These are phyloP conservation scores for Westerdykella sp. DNA, from an alignment of 2,329 filamentous ascomycete genomes.

Conservation along the genomic window DNA sequence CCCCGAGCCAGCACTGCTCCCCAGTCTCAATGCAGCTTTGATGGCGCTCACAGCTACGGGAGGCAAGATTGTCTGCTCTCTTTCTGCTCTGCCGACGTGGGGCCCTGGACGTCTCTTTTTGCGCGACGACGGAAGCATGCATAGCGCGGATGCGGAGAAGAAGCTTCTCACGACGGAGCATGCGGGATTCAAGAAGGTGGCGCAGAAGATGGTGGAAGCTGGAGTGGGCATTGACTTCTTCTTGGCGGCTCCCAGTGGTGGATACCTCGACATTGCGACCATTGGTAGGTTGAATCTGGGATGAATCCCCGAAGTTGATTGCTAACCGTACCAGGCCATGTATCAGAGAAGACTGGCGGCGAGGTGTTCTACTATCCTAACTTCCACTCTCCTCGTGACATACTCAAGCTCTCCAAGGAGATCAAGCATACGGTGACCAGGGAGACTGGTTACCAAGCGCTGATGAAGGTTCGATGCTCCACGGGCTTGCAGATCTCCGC, in stretches of 20 bases:
- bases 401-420: constrained; percentile 75
- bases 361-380: constrained; percentile 97
- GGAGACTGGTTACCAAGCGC: constrained; percentile 88
- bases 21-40: constrained; percentile 75
- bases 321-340: constrained; percentile 54
- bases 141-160: constrained; percentile 77
- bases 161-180: constrained; percentile 89
- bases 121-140: constrained; percentile 80
- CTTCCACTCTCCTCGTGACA: constrained; percentile 81
- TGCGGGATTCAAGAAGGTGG: constrained; percentile 76
- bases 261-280: constrained; percentile 88
- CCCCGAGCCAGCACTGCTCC: constrained; percentile 80
- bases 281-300: constrained; percentile 55
- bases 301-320: constrained; percentile 8
- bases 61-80: constrained; percentile 83
- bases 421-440: constrained; percentile 79
- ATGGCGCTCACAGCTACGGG: constrained; percentile 81
- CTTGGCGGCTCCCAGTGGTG: constrained; percentile 80
- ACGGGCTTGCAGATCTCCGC: constrained; percentile 87
- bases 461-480: constrained; percentile 98
- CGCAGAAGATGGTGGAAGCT: constrained; percentile 78
- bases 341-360: constrained; percentile 83
- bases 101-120: constrained; percentile 80
- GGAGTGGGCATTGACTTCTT: constrained; percentile 94
- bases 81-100: constrained; percentile 84